Evolutionary conservation across 345 rosid genomes (phyloP).

Genomic region (Aquilaria malaccensis): DNA sequence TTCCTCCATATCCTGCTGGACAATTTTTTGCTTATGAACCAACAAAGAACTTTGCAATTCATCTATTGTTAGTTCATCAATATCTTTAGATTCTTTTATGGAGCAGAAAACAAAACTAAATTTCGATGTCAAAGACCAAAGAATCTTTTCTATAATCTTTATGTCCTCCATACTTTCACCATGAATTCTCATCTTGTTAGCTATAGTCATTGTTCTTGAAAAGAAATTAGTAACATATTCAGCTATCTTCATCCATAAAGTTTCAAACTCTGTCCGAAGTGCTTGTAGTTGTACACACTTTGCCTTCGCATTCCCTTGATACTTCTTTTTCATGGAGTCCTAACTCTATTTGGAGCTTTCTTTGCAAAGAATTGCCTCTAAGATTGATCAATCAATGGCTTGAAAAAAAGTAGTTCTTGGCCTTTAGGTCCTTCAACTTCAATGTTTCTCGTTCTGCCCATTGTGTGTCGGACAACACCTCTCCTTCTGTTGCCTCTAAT

Average conservation of each 20-base stretch:
- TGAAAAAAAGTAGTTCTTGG: no score
- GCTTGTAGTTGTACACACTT: neutral
- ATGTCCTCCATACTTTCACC: neutral
- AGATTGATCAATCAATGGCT: no score
- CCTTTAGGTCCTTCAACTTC: no score
- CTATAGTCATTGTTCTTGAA: neutral
- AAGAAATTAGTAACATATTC: neutral
- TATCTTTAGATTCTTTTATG: neutral
- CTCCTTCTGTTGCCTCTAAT: no score
- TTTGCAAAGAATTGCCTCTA: no score
- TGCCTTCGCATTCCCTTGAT: no score
- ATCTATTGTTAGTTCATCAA: neutral
- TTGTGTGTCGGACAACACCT: no score
- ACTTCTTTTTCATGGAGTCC: no score
- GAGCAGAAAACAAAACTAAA: neutral
- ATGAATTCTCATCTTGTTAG: conserved; percentile 6
- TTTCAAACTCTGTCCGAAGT: neutral
- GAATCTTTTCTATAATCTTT: conserved; percentile 5
- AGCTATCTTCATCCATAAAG: neutral
- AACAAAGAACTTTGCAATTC: neutral
- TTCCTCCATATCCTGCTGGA: neutral
- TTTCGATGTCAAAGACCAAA: neutral
- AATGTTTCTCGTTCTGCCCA: no score
- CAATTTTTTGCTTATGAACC: neutral
- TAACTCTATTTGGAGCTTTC: no score